Conservation (phyloP, 2,329 filamentous ascomycete genomes). For the Verticillium klebahnii region DNA sequence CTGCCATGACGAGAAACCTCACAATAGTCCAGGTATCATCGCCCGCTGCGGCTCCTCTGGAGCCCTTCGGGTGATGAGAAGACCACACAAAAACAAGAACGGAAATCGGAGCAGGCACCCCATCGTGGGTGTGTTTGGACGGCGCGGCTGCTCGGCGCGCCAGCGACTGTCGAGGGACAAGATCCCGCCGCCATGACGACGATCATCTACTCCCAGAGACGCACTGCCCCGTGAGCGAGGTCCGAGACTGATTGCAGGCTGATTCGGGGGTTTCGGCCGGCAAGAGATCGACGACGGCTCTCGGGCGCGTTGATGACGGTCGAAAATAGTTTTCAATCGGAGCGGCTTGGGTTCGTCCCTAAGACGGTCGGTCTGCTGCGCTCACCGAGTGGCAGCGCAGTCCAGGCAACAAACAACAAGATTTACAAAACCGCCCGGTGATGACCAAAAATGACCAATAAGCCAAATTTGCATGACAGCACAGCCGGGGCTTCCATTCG, state of each 20-base stretch:
- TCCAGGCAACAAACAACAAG: conserved; percentile 5
- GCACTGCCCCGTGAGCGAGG: conserved; percentile 4
- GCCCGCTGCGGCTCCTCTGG: conserved; percentile 7
- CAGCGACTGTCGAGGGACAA: neutral
- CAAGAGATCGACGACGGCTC: neutral
- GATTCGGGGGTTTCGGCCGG: conserved; percentile 6
- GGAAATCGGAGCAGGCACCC: conserved; percentile 27
- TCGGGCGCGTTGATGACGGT: conserved; percentile 12
- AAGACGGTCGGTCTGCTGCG: conserved; percentile 2
- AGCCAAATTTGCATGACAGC: conserved; percentile 37
- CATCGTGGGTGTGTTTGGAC: neutral
- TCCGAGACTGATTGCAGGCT: neutral
- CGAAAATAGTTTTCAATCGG: conserved; percentile 35
- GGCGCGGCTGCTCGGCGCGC: conserved; percentile 17
- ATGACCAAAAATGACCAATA: conserved; percentile 31
- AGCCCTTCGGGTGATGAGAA: conserved; percentile 11
- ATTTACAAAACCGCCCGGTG: conserved; percentile 22
- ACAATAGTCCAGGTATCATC: conserved; percentile 11
- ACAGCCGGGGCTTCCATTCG: conserved; percentile 15
- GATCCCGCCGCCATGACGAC: neutral
- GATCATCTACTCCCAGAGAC: neutral
- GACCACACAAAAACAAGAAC: conserved; percentile 21
- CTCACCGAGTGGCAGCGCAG: conserved; percentile 6
- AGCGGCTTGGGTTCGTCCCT: conserved; percentile 14
- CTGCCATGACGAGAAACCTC: conserved; percentile 18